Base-by-base conservation (phyloP, 306 rosid species). In the Vigna unguiculata region DNA sequence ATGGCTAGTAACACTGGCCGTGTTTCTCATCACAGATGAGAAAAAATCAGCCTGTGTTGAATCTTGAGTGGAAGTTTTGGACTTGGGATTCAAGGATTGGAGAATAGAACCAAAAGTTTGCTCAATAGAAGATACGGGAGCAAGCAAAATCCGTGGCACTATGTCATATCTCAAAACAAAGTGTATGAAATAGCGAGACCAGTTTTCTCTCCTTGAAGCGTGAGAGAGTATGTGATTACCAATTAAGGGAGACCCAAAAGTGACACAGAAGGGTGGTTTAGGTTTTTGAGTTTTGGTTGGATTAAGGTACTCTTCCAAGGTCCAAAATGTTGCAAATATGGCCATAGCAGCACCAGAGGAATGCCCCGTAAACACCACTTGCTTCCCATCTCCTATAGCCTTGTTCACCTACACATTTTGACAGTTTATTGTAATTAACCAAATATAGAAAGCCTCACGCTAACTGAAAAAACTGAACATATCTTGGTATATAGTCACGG, bases 201-300 rank as follows among this genome's bases (percentile, higher is more conserved):
- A 95, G 0, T 88, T 81, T 87, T 95, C 93, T 54, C 98, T 64
- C 64, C 72, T 78, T n/a, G 96, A 85, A 41, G 97, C 93, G 67
- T 95, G 98, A 68, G 28, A 17, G n/a, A 38, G 4, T 38, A 38
- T 36, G 48, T 70, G 89, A 72, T 88, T 78, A 4, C 97, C 97
- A 30, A 89, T 49, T 1, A 92, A 89, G 14, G 98, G 97, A 60
- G 96, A 89, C 4, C 98, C 96, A 28, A 94, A 94, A 58, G 98
- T 90, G 13, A 92, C 62, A 77, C 98, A 94, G 2, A 66, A 3
- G 1, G 88, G 83, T 7, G 72, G 69, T 69, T 43, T 36, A 9
- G 13, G 6, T 21, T 20, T 61, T 16, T 47, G 73, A 43, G 7
- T n/a, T 46, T 59, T 67, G 8, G 10, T 16, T 16, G 34, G 53